Base-by-base conservation (phyloP, 352 stramenopile genomes). In the Chrysophaeum taylorii region DNA sequence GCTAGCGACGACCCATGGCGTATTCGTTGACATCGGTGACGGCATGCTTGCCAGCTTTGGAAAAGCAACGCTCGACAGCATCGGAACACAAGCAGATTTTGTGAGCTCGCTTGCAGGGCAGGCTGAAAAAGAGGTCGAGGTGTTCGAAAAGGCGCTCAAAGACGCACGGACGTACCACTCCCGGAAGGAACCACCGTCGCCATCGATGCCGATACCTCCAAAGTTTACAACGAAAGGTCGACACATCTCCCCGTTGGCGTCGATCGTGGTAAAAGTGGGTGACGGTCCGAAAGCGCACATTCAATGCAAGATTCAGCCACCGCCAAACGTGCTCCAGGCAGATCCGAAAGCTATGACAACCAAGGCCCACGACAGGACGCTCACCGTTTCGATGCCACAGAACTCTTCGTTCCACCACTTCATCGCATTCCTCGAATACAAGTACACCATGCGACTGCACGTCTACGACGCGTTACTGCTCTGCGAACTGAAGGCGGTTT, bases 11-110 rank as follows among this genome's bases (percentile, higher is more conserved):
- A n/a, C 1, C 41, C 41, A 21, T 7, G 57, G 57, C 35, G 12
- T 66, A 31, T 66, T 66, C 35, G 57, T 66, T 36, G 57, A 66
- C 18, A 9, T 66, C 14, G 57, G 57, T 18, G 57, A 66, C 2
- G 57, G 57, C 57, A 42, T 66, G 33, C 57, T 66, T 36, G 31
- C 1, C 1, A 18, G 35, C 57, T 16, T 66, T 18, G 57, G 57
- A 31, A 66, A 66, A 36, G 57, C 15, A 16, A 48, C 33, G 33
- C 35, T 66, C 57, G 33, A 9, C n/a, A n/a, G n/a, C n/a, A n/a
- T n/a, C n/a, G n/a, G n/a, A n/a, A n/a, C n/a, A n/a, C n/a, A n/a
- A n/a, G n/a, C n/a, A n/a, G n/a, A n/a, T n/a, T n/a, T n/a, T n/a
- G n/a, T n/a, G n/a, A n/a, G n/a, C n/a, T n/a, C n/a, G n/a, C n/a